Base-by-base conservation (phyloP, 73 alveolate species). In the Paramecium primaurelia region DNA sequence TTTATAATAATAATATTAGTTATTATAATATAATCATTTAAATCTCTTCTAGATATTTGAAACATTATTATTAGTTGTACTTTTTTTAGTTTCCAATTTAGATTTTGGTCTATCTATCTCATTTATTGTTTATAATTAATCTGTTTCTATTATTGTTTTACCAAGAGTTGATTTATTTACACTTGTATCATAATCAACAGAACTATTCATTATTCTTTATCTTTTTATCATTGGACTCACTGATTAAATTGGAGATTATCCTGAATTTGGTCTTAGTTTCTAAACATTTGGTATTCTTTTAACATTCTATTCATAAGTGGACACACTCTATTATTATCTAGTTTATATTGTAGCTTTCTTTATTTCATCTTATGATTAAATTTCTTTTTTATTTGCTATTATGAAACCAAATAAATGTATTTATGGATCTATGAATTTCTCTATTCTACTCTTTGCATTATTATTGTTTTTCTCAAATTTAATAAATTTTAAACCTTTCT, bases 361-460 rank as follows among this genome's bases (percentile, higher is more conserved):
- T 73, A 44, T 32, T 73, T 37, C 87, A 34, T 37, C 59, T 5
- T 20, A 37, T 6, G 32, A 54, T 54, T 54, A 54, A 54, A 54
- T 22, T 0, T 47, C 91, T 20, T 42, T 45, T 25, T 80, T 80
- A 8, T 80, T 32, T 42, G 58, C 71, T 10, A 80, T 80, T 34
- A 80, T 80, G 14, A 80, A 80, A 22, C 91, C 91, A 80, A 80
- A 80, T n/a, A 80, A n/a, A 80, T 80, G 91, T 16, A 25, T 14
- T 58, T 80, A 45, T 25, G 91, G 91, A 80, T 80, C 91, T 20
- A 80, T 80, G 26, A 80, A 80, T 7, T 80, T 80, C 25, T 49
- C 44, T 22, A 80, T 80, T 25, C 47, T 42, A 9, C 10, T 38
- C 38, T 80, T 80, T 8, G 91, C 91, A 80, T 47, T 47, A 9